Conservation (phyloP, 495 filamentous ascomycete genomes). For the Choiromyces venosus region DNA sequence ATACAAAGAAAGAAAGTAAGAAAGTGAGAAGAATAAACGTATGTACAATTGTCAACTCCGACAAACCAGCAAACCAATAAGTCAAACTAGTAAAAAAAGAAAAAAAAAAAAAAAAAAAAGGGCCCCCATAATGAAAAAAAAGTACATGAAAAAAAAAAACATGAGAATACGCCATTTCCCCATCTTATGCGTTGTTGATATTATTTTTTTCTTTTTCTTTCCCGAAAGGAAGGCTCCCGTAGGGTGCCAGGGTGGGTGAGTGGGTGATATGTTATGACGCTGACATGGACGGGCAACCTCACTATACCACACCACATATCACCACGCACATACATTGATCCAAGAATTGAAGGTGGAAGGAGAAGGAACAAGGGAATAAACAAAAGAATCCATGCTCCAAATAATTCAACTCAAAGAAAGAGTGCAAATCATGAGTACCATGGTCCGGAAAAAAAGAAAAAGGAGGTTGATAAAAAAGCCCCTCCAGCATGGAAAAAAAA, state of each 20-base stretch:
- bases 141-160: not conserved
- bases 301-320: too few species aligned
- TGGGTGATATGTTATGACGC: not conserved
- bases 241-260: too few species aligned
- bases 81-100: too few species aligned
- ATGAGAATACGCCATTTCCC: not conserved
- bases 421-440: not conserved
- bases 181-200: not conserved
- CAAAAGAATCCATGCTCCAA: not conserved
- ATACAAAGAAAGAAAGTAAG: not conserved
- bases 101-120: not conserved
- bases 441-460: not conserved
- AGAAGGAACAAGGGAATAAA: not conserved
- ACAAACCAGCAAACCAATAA: not conserved
- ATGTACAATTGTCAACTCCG: slow-evolving; percentile 1
- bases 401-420: too few species aligned
- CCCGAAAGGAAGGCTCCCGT: not conserved
- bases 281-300: not conserved
- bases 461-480: not conserved
- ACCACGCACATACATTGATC: too few species aligned
- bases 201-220: not conserved
- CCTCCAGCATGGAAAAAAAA: not conserved
- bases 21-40: not conserved
- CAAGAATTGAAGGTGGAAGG: not conserved
- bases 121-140: not conserved